A percentile compares a stretch with the other conserved stretches of the same genome.
These are phyloP conservation scores for Hordeum vulgare DNA, from an alignment of 176 grass and related monocot species.

Conservation along the genomic window DNA sequence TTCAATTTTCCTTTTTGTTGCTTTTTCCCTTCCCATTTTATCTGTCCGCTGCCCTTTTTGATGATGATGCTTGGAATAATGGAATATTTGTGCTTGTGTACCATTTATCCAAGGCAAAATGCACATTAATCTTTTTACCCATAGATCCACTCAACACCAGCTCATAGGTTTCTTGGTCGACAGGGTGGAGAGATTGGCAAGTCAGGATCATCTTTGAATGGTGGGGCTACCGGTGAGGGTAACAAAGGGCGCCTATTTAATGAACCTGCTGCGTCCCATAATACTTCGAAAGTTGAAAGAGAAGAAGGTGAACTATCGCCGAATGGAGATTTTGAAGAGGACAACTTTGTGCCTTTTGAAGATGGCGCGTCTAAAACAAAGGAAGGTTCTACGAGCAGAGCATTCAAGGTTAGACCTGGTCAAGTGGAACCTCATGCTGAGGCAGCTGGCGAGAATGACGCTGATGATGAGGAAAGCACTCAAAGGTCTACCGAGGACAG, in stretches of 20 bases:
- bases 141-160: not conserved
- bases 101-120: not conserved
- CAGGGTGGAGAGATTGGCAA: slow-evolving; percentile 37
- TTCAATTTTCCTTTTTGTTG: not conserved
- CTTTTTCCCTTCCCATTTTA: not conserved
- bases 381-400: slow-evolving; percentile 44
- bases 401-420: slow-evolving; percentile 45
- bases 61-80: slow-evolving; percentile 13
- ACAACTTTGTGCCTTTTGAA: slow-evolving; percentile 76
- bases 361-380: slow-evolving; percentile 47
- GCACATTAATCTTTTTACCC: not conserved
- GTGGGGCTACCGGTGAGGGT: slow-evolving; percentile 32
- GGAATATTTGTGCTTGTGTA: slow-evolving; percentile 8
- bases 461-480: slow-evolving; percentile 91
- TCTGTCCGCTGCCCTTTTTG: not conserved
- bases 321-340: slow-evolving; percentile 92
- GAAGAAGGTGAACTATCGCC: slow-evolving; percentile 98
- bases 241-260: slow-evolving; percentile 38
- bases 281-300: slow-evolving; percentile 77
- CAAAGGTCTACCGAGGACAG: slow-evolving; percentile 90
- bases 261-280: slow-evolving; percentile 44
- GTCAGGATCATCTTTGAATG: slow-evolving; percentile 36
- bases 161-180: not conserved
- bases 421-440: slow-evolving; percentile 48
- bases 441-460: slow-evolving; percentile 71